Base-by-base conservation (phyloP, 1,139 yeast species). In the Magnusiomyces suaveolens region DNA sequence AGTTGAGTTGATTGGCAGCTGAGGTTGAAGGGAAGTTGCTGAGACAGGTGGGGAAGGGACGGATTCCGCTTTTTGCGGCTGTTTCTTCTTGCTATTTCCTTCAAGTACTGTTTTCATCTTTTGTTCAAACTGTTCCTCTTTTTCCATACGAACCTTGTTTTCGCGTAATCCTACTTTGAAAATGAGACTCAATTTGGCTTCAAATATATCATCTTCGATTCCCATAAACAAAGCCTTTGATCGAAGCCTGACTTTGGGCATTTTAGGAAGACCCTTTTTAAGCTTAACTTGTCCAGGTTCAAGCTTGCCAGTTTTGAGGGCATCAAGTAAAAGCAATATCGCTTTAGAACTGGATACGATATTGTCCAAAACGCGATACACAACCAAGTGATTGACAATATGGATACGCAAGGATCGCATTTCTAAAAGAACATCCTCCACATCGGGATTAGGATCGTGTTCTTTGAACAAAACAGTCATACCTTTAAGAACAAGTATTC, bases 121-220 rank as follows among this genome's bases (percentile, higher is more conserved):
- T 43, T 67, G 65, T 43, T 84, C 83, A 63, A 86, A 84, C 3
- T 80, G 70, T 3, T 70, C 69, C 46, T 74, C 67, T 62, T 84
- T 80, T 50, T 83, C 89, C 48, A 79, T 57, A 53, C 97, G 72
- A 56, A 77, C 75, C 56, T 78, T 73, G 64, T 87, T 95, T 63
- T 88, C 97, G 2, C 79, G 70, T 52, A 77, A 60, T 1, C 96
- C 96, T 38, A 87, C 76, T 63, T 86, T 92, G 67, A 80, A 87
- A 26, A 87, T 83, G 78, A 85, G 77, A 46, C 80, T 80, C 56
- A 90, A 69, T 61, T 88, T 84, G 1, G 84, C 70, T 68, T 90
- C 98, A 66, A 92, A 88, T 3, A 94, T 88, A 69, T 90, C 96
- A 69, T 89, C 96, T 57, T 82, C 88, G 69, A 84, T 72, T 12